These are phyloP conservation scores for Hylodesmum podocarpum DNA, from an alignment of 306 rosid species.

Conservation along the genomic window DNA sequence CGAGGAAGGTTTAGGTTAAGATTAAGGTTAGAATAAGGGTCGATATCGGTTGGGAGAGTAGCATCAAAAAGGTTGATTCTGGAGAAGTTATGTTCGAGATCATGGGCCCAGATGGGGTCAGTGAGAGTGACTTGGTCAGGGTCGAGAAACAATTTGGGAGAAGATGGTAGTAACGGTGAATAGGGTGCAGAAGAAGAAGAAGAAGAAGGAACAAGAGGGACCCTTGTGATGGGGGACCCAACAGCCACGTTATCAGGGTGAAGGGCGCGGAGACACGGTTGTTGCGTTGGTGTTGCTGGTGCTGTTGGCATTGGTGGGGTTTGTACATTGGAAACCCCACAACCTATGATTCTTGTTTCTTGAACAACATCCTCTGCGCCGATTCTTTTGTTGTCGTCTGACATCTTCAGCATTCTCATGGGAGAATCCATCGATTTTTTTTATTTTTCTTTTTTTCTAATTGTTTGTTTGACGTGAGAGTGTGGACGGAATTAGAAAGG, in stretches of 20 bases:
- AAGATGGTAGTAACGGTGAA: conserved; percentile 21
- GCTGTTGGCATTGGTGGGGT: background rate
- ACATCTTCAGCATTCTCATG: background rate
- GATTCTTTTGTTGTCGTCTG: background rate
- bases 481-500: background rate
- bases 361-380: conserved; percentile 16
- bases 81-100: conserved; percentile 33
- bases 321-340: conserved; percentile 26
- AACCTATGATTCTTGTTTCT: background rate
- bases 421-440: background rate
- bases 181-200: conserved; percentile 34
- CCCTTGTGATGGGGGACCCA: conserved; percentile 35
- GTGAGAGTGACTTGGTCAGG: background rate
- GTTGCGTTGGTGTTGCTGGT: background rate
- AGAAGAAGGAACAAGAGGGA: conserved; percentile 24
- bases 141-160: conserved; percentile 24
- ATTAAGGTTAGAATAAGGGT: background rate
- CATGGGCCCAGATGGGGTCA: conserved; percentile 13
- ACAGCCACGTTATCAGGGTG: conserved; percentile 26
- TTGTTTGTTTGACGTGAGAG: no score
- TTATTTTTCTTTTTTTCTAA: no score
- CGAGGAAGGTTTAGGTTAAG: background rate
- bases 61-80: conserved; percentile 42
- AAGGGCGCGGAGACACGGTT: background rate
- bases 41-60: conserved; percentile 17